Evolutionary conservation across 768 basidiomycete genomes (phyloP), one percentile per base, ranked within the genome.

Genomic region (Epithele typhae): DNA sequence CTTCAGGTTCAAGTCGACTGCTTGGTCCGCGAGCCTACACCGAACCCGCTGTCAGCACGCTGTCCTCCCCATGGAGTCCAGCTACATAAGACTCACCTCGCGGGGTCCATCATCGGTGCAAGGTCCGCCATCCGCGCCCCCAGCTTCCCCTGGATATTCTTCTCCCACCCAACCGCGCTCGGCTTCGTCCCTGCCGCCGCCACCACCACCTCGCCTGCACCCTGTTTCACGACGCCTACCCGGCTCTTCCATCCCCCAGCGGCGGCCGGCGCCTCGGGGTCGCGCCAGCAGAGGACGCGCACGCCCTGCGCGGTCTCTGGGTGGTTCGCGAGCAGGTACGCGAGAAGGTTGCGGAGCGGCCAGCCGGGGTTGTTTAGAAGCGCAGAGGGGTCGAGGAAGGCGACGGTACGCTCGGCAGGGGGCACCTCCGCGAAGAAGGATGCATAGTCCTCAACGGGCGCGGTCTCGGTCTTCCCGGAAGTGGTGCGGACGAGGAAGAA

Each of bases 1-100:
- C 62, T 97, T 97, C 39, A 98, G 72, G 61, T 98, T 99, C 33
- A 99, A 72, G 66, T 97, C 93, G n/a, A 98, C 92, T 0, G 96
- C 96, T 65, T 99, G 95, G 53, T 90, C 83, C 1, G 95, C 94
- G 4, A 98, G 77, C 55, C 92, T 92, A 53, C 5, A 8, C 27
- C 14, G 24, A 41, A 5, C 38, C 2, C 40, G 5, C 33, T 3
- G 24, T 36, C 18, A n/a, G 6, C 18, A 36, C 8, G 9, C 18
- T 36, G 8, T 6, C 8, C 35, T 17, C 18, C 6, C 18, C 17
- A 7, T 8, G 6, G 19, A 12, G 11, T 17, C 2, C 3, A 24
- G 30, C 7, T 2, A 33, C 14, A 38, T 4, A 32, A n/a, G n/a
- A n/a, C 21, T 40, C 69, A 88, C 91, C 82, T 75, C 4, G 75